These are phyloP conservation scores for Panellus pusillus DNA, from an alignment of 768 basidiomycete species.

Conservation along the genomic window DNA sequence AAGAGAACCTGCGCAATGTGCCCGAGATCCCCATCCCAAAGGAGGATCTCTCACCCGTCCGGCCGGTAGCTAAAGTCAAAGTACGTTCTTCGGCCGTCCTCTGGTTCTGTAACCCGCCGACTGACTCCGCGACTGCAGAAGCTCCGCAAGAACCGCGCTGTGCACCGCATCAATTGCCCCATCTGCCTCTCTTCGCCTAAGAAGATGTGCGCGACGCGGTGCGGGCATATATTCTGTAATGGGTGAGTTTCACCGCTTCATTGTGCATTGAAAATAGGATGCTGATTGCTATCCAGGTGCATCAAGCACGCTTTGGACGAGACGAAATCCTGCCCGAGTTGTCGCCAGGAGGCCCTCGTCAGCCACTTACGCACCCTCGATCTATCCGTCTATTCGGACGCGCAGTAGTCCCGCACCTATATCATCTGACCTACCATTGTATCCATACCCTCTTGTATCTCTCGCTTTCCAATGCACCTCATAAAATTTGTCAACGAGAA, in stretches of 20 bases:
- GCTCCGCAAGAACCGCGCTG: constrained; percentile 2
- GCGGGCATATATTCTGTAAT: constrained; percentile 36
- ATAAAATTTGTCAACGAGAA: neutral
- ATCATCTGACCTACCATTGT: neutral
- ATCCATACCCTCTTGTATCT: constrained; percentile 3
- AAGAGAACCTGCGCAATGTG: constrained; percentile 21
- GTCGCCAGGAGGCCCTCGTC: constrained; percentile 12
- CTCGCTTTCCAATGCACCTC: neutral
- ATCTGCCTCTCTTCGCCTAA: constrained; percentile 28
- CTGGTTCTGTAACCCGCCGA: too few relatives aligned
- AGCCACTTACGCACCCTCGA: constrained; percentile 12
- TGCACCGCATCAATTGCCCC: constrained; percentile 26
- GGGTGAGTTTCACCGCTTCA: constrained; percentile 23
- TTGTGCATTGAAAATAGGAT: neutral
- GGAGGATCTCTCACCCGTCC: neutral
- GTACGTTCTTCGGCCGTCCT: too few relatives aligned
- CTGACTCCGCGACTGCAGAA: neutral
- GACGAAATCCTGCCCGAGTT: constrained; percentile 12
- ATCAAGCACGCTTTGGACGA: constrained; percentile 10
- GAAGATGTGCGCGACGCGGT: constrained; percentile 28
- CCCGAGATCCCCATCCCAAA: constrained; percentile 22
- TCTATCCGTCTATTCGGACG: neutral
- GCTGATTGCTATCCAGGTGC: constrained; percentile 7
- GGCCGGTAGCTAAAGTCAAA: neutral
- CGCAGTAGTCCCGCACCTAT: neutral